Base-by-base conservation (phyloP, 441 rosid species). In the Breynia disticha region DNA sequence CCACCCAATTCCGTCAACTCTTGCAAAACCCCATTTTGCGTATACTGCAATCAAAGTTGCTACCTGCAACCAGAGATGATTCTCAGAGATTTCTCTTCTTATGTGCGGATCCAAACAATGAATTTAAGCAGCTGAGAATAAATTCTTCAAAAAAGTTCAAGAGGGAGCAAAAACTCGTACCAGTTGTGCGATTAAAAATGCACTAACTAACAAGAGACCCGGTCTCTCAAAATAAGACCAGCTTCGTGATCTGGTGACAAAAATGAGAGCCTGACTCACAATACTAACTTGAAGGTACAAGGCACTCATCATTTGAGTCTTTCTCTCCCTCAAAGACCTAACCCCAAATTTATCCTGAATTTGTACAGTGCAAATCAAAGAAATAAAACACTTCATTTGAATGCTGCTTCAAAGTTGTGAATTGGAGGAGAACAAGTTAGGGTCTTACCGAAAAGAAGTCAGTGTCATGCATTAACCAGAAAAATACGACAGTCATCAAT, bases 211-310 rank as follows among this genome's bases (percentile, higher is more conserved):
- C 61, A 74, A 60, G 57, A 64, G 6, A 7, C 90, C 85, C 0
- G 95, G 95, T 32, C 83, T 60, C 42, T 85, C 95, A 2, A 79
- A 43, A 19, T 68, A 85, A 46, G 95, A 85, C 90, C 90, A 82
- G 65, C 90, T 71, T 41, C 94, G 72, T 39, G 90, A 85, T 62
- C 94, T 67, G 0, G 94, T 85, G 39, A 85, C 94, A 45, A 82
- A 80, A 59, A 84, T 84, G 44, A 84, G 84, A 19, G 93, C 93
- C 72, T 80, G 89, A 62, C 94, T 85, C 55, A 85, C 82, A 46
- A 83, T 85, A 71, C 95, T 85, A 59, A 82, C 95, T 76, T 85
- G 95, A 55, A 85, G 86, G 68, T 85, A 85, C 19, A 85, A 54
- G 55, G 87, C 95, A 42, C 89, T 76, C 35, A 80, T 73, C 41